These are phyloP conservation scores for Strigomonas galati DNA, from an alignment of 208 protist species.

Conservation along the genomic window DNA sequence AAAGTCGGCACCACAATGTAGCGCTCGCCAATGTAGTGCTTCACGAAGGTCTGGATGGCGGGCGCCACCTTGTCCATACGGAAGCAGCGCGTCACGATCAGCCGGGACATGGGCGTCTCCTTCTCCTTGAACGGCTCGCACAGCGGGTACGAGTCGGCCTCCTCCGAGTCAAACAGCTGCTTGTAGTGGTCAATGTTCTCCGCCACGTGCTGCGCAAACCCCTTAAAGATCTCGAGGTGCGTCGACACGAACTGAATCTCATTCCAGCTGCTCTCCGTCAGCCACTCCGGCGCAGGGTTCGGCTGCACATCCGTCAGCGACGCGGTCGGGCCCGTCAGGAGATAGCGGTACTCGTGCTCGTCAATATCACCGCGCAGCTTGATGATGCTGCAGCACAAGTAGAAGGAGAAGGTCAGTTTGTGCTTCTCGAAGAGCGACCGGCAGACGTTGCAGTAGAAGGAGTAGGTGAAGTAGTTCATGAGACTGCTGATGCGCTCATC, in stretches of 20 bases:
- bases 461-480: constrained; percentile 96
- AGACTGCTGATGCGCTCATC: constrained; percentile 84
- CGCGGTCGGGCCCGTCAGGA: constrained; percentile 88
- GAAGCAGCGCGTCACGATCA: constrained; percentile 94
- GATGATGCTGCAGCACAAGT: constrained; percentile 90
- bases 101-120: constrained; percentile 89
- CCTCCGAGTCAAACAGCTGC: constrained; percentile 89
- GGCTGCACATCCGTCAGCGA: constrained; percentile 27
- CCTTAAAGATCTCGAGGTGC: constrained; percentile 68
- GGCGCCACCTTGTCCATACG: constrained; percentile 96
- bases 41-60: constrained; percentile 93
- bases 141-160: constrained; percentile 76
- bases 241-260: constrained; percentile 86
- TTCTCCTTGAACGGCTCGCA: constrained; percentile 74
- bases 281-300: constrained; percentile 92
- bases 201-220: constrained; percentile 87
- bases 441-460: constrained; percentile 97
- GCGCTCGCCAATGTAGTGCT: constrained; percentile 87
- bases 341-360: constrained; percentile 86
- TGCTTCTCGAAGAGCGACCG: constrained; percentile 98
- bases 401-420: constrained; percentile 98
- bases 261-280: constrained; percentile 93
- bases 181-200: constrained; percentile 81
- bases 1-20: constrained; percentile 97
- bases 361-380: constrained; percentile 77